Percentiles rank a stretch among this genome's conserved stretches.
Conservation (phyloP, 768 basidiomycete species). For the Xerocomellus amylosporus region DNA sequence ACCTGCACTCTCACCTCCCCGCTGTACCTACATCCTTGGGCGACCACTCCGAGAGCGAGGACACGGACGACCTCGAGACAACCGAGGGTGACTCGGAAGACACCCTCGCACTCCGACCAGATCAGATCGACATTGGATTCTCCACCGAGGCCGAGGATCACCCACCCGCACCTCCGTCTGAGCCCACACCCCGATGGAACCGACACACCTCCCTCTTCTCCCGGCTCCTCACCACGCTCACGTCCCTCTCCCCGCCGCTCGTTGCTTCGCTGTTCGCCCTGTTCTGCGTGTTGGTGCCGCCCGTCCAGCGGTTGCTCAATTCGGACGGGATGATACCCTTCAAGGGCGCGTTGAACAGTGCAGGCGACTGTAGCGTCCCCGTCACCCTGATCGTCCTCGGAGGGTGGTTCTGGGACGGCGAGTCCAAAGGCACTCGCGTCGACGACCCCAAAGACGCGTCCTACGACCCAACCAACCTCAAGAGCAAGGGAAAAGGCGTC, state of each 20-base stretch:
- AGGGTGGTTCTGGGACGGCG: constrained; percentile 75
- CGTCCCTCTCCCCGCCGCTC: constrained; percentile 88
- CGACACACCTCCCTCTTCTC: background rate
- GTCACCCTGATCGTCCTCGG: constrained; percentile 90
- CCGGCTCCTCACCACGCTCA: background rate
- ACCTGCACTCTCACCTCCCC: constrained; percentile 18
- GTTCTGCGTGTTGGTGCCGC: constrained; percentile 71
- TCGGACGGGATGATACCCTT: constrained; percentile 56
- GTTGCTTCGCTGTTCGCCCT: constrained; percentile 76
- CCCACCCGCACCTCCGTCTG: background rate
- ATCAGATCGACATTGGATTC: constrained; percentile 7
- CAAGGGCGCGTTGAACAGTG: constrained; percentile 61
- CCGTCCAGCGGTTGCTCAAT: constrained; percentile 70
- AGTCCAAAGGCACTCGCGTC: background rate
- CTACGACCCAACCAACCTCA: background rate
- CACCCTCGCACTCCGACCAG: constrained; percentile 11
- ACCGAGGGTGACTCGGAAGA: constrained; percentile 24
- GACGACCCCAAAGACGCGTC: background rate
- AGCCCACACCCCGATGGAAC: constrained; percentile 4
- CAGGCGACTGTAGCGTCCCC: constrained; percentile 81
- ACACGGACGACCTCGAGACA: constrained; percentile 10
- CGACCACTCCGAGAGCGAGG: constrained; percentile 28
- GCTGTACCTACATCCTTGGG: constrained; percentile 21
- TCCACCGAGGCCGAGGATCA: constrained; percentile 16
- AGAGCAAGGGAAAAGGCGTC: constrained; percentile 9